These are phyloP conservation scores for Erigeron philadelphicus DNA, from an alignment of 140 eudicot genomes.

Conservation along the genomic window DNA sequence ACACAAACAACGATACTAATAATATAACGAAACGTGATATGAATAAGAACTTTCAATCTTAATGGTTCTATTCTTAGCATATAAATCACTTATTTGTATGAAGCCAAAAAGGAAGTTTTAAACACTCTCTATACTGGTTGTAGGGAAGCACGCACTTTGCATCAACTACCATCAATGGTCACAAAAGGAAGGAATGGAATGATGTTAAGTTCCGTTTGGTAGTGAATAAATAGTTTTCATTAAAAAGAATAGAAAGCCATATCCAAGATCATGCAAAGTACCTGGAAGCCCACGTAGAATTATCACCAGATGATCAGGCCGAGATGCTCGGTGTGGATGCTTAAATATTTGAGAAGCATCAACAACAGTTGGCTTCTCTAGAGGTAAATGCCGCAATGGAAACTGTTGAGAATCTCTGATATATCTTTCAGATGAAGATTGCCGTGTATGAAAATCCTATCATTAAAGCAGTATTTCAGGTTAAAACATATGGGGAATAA, in stretches of 20 bases:
- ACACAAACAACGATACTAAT: slow-evolving; percentile 4
- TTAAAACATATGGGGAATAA: not conserved
- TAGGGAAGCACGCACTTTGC: not conserved
- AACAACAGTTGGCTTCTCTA: slow-evolving; percentile 50
- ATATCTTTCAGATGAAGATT: slow-evolving; percentile 34
- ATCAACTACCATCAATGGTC: not conserved
- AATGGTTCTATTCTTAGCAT: not conserved
- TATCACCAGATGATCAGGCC: slow-evolving; percentile 88
- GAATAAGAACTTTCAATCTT: not conserved
- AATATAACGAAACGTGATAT: slow-evolving; percentile 15
- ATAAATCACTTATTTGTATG: slow-evolving; percentile 6
- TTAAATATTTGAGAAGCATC: slow-evolving; percentile 79
- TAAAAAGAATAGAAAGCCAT: not conserved
- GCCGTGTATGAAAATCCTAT: slow-evolving; percentile 53
- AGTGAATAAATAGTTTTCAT: too few species aligned
- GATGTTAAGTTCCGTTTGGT: too few species aligned
- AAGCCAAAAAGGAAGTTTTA: not conserved
- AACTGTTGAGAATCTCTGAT: slow-evolving; percentile 38
- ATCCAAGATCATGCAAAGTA: slow-evolving; percentile 24
- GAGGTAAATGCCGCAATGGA: slow-evolving; percentile 30
- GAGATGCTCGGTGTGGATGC: slow-evolving; percentile 76
- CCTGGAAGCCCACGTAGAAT: slow-evolving; percentile 98
- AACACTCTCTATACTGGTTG: not conserved
- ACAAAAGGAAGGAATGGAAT: too few species aligned
- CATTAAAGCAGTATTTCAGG: not conserved